Conservation (phyloP, 495 filamentous ascomycete genomes). For the Penicillium silybi region DNA sequence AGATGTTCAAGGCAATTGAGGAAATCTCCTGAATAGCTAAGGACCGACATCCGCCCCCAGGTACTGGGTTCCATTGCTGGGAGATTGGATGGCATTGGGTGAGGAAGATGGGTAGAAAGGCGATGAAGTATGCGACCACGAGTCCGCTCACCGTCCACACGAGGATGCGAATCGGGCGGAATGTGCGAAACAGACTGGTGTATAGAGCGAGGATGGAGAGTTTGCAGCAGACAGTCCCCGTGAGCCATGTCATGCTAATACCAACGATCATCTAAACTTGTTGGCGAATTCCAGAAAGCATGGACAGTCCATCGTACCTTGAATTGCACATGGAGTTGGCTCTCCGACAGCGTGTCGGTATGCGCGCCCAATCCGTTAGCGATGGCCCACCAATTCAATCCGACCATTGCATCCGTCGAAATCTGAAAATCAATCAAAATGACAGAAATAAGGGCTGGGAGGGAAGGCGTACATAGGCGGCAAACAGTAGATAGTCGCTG, state of each 20-base stretch:
- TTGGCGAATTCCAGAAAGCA: neutral
- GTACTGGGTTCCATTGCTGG: conserved; percentile 1
- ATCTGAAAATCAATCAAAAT: neutral
- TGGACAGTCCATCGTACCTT: neutral
- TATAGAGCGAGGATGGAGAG: conserved; percentile 3
- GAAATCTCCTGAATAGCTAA: conserved; percentile 5
- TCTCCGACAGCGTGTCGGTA: neutral
- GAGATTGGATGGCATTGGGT: conserved; percentile 7
- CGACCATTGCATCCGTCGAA: neutral
- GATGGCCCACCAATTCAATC: conserved; percentile 3
- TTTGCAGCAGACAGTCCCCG: conserved; percentile 6
- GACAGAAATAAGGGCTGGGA: neutral
- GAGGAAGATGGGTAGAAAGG: conserved; percentile 3
- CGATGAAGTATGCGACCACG: conserved; percentile 4
- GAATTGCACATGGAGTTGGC: conserved; percentile 4
- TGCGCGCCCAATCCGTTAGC: conserved; percentile 4
- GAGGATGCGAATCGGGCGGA: conserved; percentile 6
- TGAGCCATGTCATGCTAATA: conserved; percentile 7
- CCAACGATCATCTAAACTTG: conserved; percentile 2
- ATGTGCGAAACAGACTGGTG: conserved; percentile 7
- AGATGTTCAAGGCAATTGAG: conserved; percentile 3
- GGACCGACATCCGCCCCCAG: conserved; percentile 1
- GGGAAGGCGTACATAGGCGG: conserved; percentile 1
- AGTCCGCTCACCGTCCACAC: conserved; percentile 8
- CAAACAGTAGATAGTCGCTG: conserved; percentile 2